These are phyloP conservation scores for Lipomyces kockii DNA, from an alignment of 805 yeast species.

Conservation along the genomic window DNA sequence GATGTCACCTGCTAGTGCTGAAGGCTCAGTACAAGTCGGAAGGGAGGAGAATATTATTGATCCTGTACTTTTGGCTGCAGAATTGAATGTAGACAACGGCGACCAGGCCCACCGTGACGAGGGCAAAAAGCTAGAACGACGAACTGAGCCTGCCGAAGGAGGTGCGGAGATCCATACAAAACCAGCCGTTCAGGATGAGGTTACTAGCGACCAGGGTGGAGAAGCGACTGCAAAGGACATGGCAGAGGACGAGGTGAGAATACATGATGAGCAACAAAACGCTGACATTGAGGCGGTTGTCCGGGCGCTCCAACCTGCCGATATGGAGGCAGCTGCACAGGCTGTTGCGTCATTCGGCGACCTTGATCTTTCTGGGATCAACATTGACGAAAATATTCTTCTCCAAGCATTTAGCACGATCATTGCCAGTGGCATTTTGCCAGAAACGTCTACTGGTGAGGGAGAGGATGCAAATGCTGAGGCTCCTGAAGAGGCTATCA, in stretches of 20 bases:
- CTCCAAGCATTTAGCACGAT: constrained; percentile 16
- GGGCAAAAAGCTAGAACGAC: background rate
- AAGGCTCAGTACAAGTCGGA: background rate
- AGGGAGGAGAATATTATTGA: background rate
- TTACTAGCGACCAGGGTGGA: background rate
- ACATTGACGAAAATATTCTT: constrained; percentile 7
- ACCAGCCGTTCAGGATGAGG: background rate
- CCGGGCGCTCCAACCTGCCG: background rate
- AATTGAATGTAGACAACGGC: background rate
- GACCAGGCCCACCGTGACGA: background rate
- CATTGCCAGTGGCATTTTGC: constrained; percentile 8
- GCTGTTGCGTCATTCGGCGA: constrained; percentile 8
- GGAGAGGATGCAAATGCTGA: background rate
- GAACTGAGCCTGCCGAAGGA: background rate
- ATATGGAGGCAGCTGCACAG: constrained; percentile 1
- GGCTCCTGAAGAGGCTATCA: background rate
- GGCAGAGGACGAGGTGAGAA: background rate
- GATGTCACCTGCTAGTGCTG: background rate
- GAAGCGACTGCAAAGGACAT: background rate
- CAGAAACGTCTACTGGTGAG: background rate
- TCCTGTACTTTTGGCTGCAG: background rate
- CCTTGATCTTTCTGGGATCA: background rate
- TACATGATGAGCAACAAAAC: background rate
- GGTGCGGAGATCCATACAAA: background rate
- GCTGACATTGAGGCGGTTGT: background rate